Percentiles rank a stretch among this genome's conserved stretches.
phyloP scores from a whole-genome alignment of 2,329 filamentous ascomycete genomes.

The Aspergillus felis region DNA sequence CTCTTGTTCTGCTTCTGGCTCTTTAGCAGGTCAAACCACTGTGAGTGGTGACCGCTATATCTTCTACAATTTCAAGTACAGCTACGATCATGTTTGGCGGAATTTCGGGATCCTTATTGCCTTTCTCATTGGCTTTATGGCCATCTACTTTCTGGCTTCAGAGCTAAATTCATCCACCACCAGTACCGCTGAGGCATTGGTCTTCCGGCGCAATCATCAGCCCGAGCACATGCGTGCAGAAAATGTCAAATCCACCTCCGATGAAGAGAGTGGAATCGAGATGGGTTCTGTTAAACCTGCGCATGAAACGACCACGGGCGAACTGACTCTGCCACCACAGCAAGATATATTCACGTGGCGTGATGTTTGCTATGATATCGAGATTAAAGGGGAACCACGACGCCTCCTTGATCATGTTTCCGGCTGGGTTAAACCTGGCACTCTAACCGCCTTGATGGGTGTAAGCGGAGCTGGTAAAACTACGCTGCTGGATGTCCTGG shows the following conservation, averaged over 20 bases:
- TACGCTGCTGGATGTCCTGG: slow-evolving; percentile 79
- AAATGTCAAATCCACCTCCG: slow-evolving; percentile 1
- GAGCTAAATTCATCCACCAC: slow-evolving; percentile 56
- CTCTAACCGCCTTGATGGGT: slow-evolving; percentile 83
- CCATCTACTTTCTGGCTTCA: slow-evolving; percentile 53
- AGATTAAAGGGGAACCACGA: slow-evolving; percentile 68
- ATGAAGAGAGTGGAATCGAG: slow-evolving; percentile 22
- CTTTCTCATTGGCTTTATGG: slow-evolving; percentile 59
- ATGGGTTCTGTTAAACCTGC: neutral
- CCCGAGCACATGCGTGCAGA: slow-evolving; percentile 1
- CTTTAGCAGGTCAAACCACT: slow-evolving; percentile 48
- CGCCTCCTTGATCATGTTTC: slow-evolving; percentile 78
- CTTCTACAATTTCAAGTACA: slow-evolving; percentile 58
- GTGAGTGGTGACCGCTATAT: slow-evolving; percentile 61
- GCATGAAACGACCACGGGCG: slow-evolving; percentile 11
- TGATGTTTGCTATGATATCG: slow-evolving; percentile 72
- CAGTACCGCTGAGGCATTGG: slow-evolving; percentile 71
- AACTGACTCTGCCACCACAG: slow-evolving; percentile 49
- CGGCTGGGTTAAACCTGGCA: slow-evolving; percentile 91
- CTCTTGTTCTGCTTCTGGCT: slow-evolving; percentile 57
- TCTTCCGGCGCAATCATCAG: slow-evolving; percentile 60
- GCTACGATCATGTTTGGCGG: slow-evolving; percentile 57
- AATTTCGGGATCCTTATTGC: slow-evolving; percentile 67
- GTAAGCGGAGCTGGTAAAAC: slow-evolving; percentile 88
- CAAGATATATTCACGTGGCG: slow-evolving; percentile 79